Evolutionary conservation across 345 rosid genomes (phyloP).

Genomic region (Eutrema yunnanense): DNA sequence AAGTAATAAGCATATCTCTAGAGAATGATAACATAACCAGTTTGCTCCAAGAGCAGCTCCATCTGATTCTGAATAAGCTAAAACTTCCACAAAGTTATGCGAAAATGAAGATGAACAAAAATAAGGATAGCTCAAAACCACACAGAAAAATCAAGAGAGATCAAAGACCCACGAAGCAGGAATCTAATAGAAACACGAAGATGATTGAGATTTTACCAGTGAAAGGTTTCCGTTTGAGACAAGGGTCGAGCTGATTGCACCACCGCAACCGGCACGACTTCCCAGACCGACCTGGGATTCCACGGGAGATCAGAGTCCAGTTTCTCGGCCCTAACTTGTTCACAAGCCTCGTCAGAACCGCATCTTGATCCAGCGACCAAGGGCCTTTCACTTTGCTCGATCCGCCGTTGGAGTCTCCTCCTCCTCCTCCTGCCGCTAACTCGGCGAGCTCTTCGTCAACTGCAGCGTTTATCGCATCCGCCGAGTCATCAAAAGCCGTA

Average conservation of each 20-base stretch:
- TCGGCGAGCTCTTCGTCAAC: constrained; percentile 15
- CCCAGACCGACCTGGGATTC: constrained; percentile 71
- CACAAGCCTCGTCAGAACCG: constrained; percentile 47
- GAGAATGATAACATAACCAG: background rate
- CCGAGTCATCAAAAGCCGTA: background rate
- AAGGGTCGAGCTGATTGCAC: constrained; percentile 83
- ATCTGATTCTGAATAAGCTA: background rate
- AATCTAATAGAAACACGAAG: background rate
- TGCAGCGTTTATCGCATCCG: background rate
- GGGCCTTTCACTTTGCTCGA: constrained; percentile 50
- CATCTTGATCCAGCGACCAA: constrained; percentile 72
- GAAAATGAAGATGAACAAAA: too few relatives aligned
- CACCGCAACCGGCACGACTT: constrained; percentile 78
- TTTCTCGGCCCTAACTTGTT: constrained; percentile 56
- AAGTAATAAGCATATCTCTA: background rate
- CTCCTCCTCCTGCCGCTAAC: constrained; percentile 3
- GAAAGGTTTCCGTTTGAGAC: constrained; percentile 64
- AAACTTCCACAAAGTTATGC: too few relatives aligned
- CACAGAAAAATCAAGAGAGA: background rate
- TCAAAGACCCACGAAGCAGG: background rate
- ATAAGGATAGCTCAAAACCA: background rate
- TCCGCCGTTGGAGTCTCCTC: constrained; percentile 6
- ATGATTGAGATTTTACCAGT: constrained; percentile 36
- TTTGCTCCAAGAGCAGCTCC: background rate
- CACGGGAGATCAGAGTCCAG: constrained; percentile 68